Evolutionary conservation across 106 monocot genomes (phyloP).

Genomic region (Dactylorhiza incarnata): DNA sequence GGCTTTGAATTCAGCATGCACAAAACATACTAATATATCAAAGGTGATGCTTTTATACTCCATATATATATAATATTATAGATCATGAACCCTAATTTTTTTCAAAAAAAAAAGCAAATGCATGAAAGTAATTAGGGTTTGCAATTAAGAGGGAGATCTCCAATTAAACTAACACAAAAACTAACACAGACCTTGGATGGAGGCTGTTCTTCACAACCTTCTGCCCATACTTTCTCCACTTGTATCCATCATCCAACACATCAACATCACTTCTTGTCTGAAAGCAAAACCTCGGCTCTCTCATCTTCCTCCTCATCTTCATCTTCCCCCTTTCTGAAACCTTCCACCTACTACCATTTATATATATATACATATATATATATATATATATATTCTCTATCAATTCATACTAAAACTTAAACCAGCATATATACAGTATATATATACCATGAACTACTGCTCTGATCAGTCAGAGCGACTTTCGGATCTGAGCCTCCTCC

Average conservation of each 20-base stretch:
- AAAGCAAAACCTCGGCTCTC: constrained; percentile 78
- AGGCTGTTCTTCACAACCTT: constrained; percentile 82
- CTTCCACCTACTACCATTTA: constrained; percentile 33
- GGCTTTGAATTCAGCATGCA: no score
- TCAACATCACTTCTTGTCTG: constrained; percentile 80
- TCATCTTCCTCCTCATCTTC: constrained; percentile 68
- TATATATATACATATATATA: no score
- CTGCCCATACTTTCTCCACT: constrained; percentile 83
- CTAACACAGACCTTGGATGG: constrained; percentile 50
- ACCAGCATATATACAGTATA: neutral
- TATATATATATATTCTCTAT: no score
- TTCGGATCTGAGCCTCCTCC: constrained; percentile 3
- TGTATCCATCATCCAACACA: constrained; percentile 77
- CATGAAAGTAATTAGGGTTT: neutral
- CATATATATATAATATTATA: no score
- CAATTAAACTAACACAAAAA: neutral
- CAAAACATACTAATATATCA: no score
- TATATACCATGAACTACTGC: constrained; percentile 2
- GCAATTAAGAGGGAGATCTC: neutral
- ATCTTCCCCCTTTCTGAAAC: constrained; percentile 46
- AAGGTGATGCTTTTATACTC: no score
- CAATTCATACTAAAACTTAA: no score
- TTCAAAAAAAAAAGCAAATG: no score
- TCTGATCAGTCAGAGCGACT: neutral
- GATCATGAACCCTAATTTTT: no score